phyloP scores from a whole-genome alignment of 192 early-diverging fungal genomes.

The Coemansia sp. region DNA sequence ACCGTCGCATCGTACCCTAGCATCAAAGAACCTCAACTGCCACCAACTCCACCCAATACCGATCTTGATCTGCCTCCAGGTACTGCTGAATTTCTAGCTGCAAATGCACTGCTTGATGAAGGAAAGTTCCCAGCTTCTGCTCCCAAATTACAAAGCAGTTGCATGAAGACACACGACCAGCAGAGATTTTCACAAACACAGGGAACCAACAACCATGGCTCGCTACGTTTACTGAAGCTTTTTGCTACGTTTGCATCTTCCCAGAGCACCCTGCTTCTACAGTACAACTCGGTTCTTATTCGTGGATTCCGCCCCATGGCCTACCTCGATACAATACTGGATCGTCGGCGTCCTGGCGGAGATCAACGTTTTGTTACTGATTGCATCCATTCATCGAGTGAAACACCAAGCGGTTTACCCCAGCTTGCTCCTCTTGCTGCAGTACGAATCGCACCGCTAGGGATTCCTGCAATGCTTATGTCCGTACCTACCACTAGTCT shows the following conservation, averaged over 20 bases:
- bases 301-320: slow-evolving; percentile 13
- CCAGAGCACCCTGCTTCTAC: slow-evolving; percentile 25
- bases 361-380: not conserved
- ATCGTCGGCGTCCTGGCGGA: not conserved
- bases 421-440: slow-evolving; percentile 14
- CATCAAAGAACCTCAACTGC: slow-evolving; percentile 4
- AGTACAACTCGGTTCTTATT: slow-evolving; percentile 16
- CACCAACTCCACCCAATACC: slow-evolving; percentile 27
- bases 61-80: slow-evolving; percentile 18
- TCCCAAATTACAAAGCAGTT: not conserved
- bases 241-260: slow-evolving; percentile 2
- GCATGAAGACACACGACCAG: not conserved
- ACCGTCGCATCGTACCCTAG: not conserved
- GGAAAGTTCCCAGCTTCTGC: not conserved
- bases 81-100: slow-evolving; percentile 15
- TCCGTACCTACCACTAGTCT: slow-evolving; percentile 17
- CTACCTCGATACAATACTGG: slow-evolving; percentile 5
- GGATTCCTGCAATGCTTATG: slow-evolving; percentile 22
- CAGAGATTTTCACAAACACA: not conserved
- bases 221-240: not conserved
- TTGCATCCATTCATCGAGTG: not conserved
- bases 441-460: slow-evolving; percentile 36
- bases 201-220: not conserved
- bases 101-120: slow-evolving; percentile 13
- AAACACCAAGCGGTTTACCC: not conserved